Base-by-base conservation (phyloP, 2,329 filamentous ascomycete genomes). In the Tolypocladium nubicola region DNA sequence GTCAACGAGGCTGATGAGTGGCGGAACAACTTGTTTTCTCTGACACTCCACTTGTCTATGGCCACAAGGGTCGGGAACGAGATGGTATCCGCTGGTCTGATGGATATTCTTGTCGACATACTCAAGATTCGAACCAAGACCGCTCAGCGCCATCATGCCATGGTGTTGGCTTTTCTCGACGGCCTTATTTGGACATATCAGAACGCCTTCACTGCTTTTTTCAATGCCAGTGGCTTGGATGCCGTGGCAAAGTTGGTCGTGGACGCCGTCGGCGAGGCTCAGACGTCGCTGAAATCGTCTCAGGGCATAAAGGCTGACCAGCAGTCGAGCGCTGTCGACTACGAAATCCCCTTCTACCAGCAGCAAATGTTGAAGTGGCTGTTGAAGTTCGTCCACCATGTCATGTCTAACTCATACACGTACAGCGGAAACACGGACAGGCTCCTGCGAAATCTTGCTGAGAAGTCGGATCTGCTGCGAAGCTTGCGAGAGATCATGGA, bases 371-470 rank as follows among this genome's bases (percentile, higher is more conserved):
- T 99, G 37, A 92, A 95, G 67, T 95, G 90, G 84, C 78, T 97
- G 50, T 87, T 99, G 71, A 97, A 96, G 71, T 96, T 97, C 68
- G 88, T 96, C 61, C 92, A 96, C 64, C 92, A 97, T 69, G 87
- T 97, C 75, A 96, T 97, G 87, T 88, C 74, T 71, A 95, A 80
- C 80, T 86, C 76, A 70, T 84, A 80, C 62, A 77, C 77, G 41
- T 82, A 79, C 61, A 81, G 89, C 57, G 89, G 88, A 58, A 94
- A 92, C 58, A 93, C 92, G 57, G 94, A 97, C 68, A 87, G 94
- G 40, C 77, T 97, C 6, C 78, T 99, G 64, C 85, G 95, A 56
- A 99, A 97, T 67, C 75, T 99, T 59, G 95, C 97, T 53, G 95
- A 99, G 71, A 96, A 94, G 50, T 88, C 92, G 30, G 88, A 88